Evolutionary conservation across 139 green algal species (phyloP), one percentile per base, ranked within the genome.

Genomic region (Microglena sp.): DNA sequence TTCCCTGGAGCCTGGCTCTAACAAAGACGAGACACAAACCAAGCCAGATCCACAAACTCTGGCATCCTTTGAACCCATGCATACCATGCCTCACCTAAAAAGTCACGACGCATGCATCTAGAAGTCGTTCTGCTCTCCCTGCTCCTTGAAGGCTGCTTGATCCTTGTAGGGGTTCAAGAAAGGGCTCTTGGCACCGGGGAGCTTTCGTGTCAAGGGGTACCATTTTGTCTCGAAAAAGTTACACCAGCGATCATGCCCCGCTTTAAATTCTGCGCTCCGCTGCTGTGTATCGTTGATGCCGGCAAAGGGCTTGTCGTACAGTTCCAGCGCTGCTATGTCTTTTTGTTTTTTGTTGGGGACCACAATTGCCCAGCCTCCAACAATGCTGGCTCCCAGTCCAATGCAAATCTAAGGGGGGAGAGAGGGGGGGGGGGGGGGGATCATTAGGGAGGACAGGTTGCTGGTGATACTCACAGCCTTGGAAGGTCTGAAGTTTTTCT

Each of bases 141-240:
- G n/a, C n/a, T n/a, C n/a, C n/a, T n/a, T n/a, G n/a, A n/a, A n/a
- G 40, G 40, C 40, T 50, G 40, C 40, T 50, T 50, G 40, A 11
- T 50, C 15, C 11, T 50, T 50, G 66, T 85, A 85, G 1, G 79
- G 79, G 60, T 85, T 85, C 5, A 82, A 55, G 33, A 85, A 72
- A 1, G 79, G 79, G 55, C 60, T 78, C 33, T 78, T 62, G 5
- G 67, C 40, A 2, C 79, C 79, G 24, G 79, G 79, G 27, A 85
- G 63, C 57, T 73, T 78, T 22, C 79, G 69, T 4, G 79, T 85
- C 29, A 72, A 35, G 34, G 66, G 68, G 64, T 82, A 85, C 3
- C 80, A 56, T 40, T 55, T 81, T 56, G 72, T 76, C 28, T 85
- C 57, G 11, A 78, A 73, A 44, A 85, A 86, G 15, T 67, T 60